phyloP scores from a whole-genome alignment of 306 rosid genomes.

The Clitoria ternatea region DNA sequence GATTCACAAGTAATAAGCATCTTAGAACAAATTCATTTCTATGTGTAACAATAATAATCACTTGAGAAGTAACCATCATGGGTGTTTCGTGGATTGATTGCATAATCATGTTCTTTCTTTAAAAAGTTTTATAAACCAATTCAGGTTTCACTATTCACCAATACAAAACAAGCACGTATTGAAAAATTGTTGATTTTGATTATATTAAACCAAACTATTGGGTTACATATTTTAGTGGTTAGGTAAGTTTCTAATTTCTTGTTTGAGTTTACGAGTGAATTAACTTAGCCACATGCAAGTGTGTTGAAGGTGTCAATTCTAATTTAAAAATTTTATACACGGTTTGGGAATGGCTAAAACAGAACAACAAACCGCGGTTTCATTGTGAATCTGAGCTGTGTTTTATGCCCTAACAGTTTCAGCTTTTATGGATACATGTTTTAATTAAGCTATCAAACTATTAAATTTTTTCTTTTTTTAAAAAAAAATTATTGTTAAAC shows the following conservation, averaged over 20 bases:
- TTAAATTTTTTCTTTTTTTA: no score
- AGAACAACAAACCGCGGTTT: conserved; percentile 20
- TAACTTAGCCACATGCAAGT: background rate
- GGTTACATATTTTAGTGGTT: background rate
- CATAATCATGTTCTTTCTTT: background rate
- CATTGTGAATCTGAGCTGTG: conserved; percentile 22
- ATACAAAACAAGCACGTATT: background rate
- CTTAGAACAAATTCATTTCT: conserved; percentile 12
- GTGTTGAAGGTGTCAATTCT: background rate
- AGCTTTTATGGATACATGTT: background rate
- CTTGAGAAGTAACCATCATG: conserved; percentile 11
- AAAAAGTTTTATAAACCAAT: background rate
- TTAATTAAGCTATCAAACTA: conserved; percentile 10
- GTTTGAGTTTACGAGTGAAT: background rate
- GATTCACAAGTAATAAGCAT: background rate
- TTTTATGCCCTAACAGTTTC: background rate
- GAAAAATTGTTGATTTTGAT: background rate
- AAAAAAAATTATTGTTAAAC: background rate
- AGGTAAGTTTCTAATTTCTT: no score
- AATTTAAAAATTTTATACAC: background rate
- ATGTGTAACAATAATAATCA: background rate
- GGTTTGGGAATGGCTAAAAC: conserved; percentile 15
- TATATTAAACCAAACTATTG: background rate
- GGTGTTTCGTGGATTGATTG: background rate
- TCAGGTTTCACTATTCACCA: background rate